Base-by-base conservation (phyloP, 1,284 basidiomycete species). In the Leucoagaricus sp. region DNA sequence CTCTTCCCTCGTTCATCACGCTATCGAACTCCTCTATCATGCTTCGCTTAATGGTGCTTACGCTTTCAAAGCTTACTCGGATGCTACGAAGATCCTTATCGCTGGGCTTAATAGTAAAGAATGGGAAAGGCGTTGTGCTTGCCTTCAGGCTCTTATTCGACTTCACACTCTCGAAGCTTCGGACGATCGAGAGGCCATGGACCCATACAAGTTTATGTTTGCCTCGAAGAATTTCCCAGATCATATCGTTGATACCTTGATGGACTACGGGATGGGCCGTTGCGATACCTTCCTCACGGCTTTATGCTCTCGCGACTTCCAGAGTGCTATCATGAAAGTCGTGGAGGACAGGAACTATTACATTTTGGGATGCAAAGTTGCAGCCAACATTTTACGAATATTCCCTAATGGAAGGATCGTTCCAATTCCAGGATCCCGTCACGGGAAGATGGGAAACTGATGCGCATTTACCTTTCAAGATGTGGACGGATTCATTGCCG, bases 401-500 rank as follows among this genome's bases (percentile, higher is more conserved):
- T 63, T 79, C 84, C 3, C 75, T 87, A 55, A 65, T 71, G 10
- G 77, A 86, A 17, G 85, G 85, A 4, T 69, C 64, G 23, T 87
- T 80, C 68, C 73, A 83, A 60, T 61, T 68, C 0, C 61, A 76
- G 46, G 72, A 84, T 57, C 69, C 71, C 4, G 59, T 58, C 3
- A 82, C 79, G 0, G 80, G 82, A 0, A 66, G 60, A 46, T 34
- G 65, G 4, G 76, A 79, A 59, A 62, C 65, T 1, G 9, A 44
- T 28, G 62, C 69, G 42, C 76, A 79, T 57, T 69, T 87, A 13
- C 84, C 85, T 0, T 87, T 87, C 70, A 75, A 61, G 33, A 74
- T 74, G 67, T 88, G 79, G 79, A 64, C 67, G 15, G 84, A 86
- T 59, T 69, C 83, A 0, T 69, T 87, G 7, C 83, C 85, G 6